phyloP scores from a whole-genome alignment of 108 stramenopile species.

The Conticribra weissflogii region DNA sequence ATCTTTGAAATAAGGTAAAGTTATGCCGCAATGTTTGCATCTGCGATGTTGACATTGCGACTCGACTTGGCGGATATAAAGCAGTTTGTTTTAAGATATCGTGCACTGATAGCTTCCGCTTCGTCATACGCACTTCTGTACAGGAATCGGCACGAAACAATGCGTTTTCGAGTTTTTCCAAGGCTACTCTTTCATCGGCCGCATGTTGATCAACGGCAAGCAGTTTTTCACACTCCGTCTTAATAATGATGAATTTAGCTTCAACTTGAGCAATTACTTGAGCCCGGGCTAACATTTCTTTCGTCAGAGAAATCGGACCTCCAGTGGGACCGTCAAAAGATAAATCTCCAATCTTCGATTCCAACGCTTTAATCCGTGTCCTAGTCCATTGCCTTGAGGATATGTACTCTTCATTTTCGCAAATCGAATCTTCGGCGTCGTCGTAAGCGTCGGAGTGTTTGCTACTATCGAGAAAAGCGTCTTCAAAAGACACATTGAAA shows the following conservation, averaged over 20 bases:
- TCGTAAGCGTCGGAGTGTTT: background rate
- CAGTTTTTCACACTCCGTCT: conserved; percentile 32
- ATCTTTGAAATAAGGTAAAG: conserved; percentile 31
- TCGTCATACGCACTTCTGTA: conserved; percentile 26
- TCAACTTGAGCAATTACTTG: conserved; percentile 54
- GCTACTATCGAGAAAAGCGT: conserved; percentile 33
- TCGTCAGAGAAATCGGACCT: conserved; percentile 37
- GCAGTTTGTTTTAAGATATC: conserved; percentile 29
- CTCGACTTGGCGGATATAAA: conserved; percentile 29
- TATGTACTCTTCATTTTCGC: background rate
- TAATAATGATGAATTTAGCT: conserved; percentile 48
- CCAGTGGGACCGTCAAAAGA: conserved; percentile 12
- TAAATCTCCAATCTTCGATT: conserved; percentile 22
- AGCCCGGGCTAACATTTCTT: conserved; percentile 45
- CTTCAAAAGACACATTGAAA: conserved; percentile 33
- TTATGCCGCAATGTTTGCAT: conserved; percentile 22
- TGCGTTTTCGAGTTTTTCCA: conserved; percentile 46
- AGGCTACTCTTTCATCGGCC: conserved; percentile 49
- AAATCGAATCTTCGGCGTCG: conserved; percentile 6
- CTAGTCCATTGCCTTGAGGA: conserved; percentile 30
- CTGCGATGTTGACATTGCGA: conserved; percentile 20
- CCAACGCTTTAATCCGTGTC: conserved; percentile 24
- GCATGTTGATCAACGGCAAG: conserved; percentile 58
- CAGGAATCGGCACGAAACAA: conserved; percentile 22
- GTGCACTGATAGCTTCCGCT: conserved; percentile 13